A percentile compares a stretch with the other conserved stretches of the same genome.
Evolutionary conservation across 169 alveolate species (phyloP).

Genomic region (Plasmodium yoelii): DNA sequence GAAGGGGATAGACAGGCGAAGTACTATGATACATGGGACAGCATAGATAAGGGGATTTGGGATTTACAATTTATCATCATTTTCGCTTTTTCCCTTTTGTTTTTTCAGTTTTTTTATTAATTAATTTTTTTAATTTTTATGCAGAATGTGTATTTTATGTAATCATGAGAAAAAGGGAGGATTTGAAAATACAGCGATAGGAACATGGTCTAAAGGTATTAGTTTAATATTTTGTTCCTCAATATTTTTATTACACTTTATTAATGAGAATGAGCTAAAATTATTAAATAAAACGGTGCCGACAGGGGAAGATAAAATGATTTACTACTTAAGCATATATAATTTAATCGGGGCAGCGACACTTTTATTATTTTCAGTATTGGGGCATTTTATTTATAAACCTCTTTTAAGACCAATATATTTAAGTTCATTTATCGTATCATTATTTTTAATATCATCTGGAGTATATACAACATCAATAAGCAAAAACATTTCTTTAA

Average conservation of each 20-base stretch:
- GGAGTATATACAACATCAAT: constrained; percentile 75
- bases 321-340: constrained; percentile 63
- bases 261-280: constrained; percentile 49
- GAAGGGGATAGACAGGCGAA: too few relatives aligned
- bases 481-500: constrained; percentile 69
- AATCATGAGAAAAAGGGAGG: constrained; percentile 72
- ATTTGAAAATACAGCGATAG: constrained; percentile 75
- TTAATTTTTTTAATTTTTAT: background rate
- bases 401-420: constrained; percentile 62
- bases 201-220: constrained; percentile 75
- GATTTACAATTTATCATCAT: too few relatives aligned
- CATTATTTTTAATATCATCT: constrained; percentile 74
- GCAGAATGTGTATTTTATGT: constrained; percentile 68
- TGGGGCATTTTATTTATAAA: constrained; percentile 72
- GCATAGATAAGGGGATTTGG: too few relatives aligned
- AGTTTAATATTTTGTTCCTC: constrained; percentile 70
- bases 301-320: constrained; percentile 45
- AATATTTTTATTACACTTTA: constrained; percentile 59
- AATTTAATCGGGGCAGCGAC: constrained; percentile 62
- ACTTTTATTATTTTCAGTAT: constrained; percentile 47
- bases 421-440: constrained; percentile 69
- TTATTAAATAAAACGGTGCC: constrained; percentile 17
- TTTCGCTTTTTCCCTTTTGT: background rate
- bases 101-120: background rate
- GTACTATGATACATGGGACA: too few relatives aligned